Conservation (phyloP, 192 early-diverging fungal genomes). For the Dimargaris verticillata region DNA sequence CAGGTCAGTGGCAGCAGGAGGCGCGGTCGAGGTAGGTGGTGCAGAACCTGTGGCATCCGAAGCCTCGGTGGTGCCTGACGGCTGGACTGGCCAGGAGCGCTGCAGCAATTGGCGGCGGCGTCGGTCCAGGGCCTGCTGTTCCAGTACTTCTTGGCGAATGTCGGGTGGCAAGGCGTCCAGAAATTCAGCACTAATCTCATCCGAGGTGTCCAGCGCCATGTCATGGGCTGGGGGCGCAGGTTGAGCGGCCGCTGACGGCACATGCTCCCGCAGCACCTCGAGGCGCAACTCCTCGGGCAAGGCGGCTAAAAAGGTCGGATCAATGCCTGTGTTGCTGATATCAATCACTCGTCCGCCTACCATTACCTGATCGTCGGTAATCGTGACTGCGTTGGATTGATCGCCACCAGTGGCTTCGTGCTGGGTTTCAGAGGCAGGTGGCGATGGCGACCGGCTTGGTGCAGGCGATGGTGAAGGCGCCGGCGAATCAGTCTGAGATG, state of each 20-base stretch:
- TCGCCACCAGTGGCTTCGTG: background rate
- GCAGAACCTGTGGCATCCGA: background rate
- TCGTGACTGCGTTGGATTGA: background rate
- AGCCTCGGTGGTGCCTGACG: background rate
- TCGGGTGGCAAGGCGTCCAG: conserved; percentile 79
- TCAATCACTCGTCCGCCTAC: conserved; percentile 71
- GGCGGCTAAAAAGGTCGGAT: conserved; percentile 81
- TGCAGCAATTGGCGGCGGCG: conserved; percentile 43
- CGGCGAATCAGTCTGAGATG: too few relatives aligned
- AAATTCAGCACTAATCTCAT: conserved; percentile 62
- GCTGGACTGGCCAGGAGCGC: conserved; percentile 17
- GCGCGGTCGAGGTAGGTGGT: background rate
- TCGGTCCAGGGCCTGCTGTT: conserved; percentile 48
- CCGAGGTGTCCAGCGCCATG: conserved; percentile 13
- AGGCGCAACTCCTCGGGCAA: conserved; percentile 84
- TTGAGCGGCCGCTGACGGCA: conserved; percentile 5
- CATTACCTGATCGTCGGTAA: conserved; percentile 24
- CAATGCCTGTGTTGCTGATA: conserved; percentile 87
- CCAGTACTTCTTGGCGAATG: conserved; percentile 75
- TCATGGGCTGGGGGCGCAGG: conserved; percentile 14
- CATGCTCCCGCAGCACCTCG: conserved; percentile 65
- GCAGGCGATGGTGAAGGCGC: too few relatives aligned
- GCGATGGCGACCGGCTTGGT: too few relatives aligned
- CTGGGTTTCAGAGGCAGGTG: background rate
- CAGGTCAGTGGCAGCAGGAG: conserved; percentile 7